phyloP scores from a whole-genome alignment of 2,329 filamentous ascomycete species.

The Fusarium ramigenum region DNA sequence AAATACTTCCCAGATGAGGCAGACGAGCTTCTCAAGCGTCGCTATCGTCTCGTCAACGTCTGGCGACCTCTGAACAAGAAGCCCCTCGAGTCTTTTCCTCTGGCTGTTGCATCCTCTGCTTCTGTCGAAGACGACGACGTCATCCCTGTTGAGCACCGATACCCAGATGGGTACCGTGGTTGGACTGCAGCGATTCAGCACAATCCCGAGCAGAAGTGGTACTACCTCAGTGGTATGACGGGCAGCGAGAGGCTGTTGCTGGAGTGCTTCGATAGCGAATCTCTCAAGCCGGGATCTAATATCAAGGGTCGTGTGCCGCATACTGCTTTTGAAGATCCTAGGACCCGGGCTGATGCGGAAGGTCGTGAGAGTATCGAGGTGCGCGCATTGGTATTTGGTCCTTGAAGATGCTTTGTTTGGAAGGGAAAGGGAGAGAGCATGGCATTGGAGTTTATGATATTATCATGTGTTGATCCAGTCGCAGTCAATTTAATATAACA shows the following conservation, averaged over 20 bases:
- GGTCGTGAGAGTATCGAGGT: conserved; percentile 91
- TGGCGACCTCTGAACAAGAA: conserved; percentile 74
- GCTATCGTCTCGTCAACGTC: conserved; percentile 88
- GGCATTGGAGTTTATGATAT: neutral
- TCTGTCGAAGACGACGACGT: conserved; percentile 71
- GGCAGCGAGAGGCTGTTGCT: conserved; percentile 77
- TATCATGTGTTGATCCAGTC: neutral
- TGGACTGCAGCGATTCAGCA: conserved; percentile 77
- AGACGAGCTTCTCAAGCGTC: conserved; percentile 68
- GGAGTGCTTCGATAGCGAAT: conserved; percentile 80
- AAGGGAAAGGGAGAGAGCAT: neutral
- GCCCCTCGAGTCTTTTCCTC: conserved; percentile 72
- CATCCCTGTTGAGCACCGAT: conserved; percentile 77
- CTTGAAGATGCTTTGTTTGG: conserved; percentile 44
- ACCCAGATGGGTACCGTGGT: conserved; percentile 70
- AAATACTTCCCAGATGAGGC: conserved; percentile 75
- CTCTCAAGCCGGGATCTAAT: conserved; percentile 56
- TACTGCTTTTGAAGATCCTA: conserved; percentile 81
- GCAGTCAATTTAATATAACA: conserved; percentile 8
- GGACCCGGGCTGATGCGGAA: conserved; percentile 74
- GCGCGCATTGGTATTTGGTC: conserved; percentile 82
- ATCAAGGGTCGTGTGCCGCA: conserved; percentile 73
- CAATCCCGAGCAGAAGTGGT: conserved; percentile 73
- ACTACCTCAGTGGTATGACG: conserved; percentile 82
- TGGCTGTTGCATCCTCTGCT: conserved; percentile 74